Percentiles rank a stretch among this genome's conserved stretches.
These are phyloP conservation scores for Cordyceps javanica DNA, from an alignment of 2,329 filamentous ascomycete species.

Conservation along the genomic window DNA sequence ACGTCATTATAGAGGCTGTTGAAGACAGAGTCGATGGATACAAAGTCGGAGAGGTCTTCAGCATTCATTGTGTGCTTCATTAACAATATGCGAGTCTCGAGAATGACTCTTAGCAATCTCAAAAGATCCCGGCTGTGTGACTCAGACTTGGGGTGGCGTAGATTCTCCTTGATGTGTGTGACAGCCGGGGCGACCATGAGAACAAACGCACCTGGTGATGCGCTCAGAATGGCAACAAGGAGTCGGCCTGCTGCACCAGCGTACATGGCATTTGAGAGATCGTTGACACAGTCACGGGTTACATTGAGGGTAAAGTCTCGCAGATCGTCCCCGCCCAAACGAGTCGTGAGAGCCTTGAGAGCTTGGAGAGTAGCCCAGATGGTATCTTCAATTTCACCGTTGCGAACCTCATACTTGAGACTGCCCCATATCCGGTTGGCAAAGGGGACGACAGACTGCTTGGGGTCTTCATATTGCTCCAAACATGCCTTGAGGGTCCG, in stretches of 20 bases:
- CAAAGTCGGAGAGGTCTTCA: conserved; percentile 34
- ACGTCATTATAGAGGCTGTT: conserved; percentile 38
- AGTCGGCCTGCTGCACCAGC: conserved; percentile 46
- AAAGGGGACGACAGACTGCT: conserved; percentile 42
- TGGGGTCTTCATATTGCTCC: conserved; percentile 39
- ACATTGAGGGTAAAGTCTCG: conserved; percentile 41
- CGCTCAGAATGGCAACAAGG: conserved; percentile 44
- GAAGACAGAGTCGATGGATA: conserved; percentile 30
- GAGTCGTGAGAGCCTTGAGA: conserved; percentile 42
- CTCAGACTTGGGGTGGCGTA: conserved; percentile 44
- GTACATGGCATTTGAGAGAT: conserved; percentile 48
- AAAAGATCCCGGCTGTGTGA: conserved; percentile 47
- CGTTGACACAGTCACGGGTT: conserved; percentile 47
- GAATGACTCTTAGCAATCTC: conserved; percentile 43
- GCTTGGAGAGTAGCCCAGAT: conserved; percentile 51
- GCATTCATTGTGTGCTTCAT: conserved; percentile 26
- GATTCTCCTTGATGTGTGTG: conserved; percentile 43
- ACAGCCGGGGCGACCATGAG: conserved; percentile 40
- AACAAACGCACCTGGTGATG: conserved; percentile 42
- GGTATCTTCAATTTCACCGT: conserved; percentile 52
- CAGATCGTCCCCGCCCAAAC: conserved; percentile 38
- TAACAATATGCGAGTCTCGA: conserved; percentile 40
- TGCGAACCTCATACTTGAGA: conserved; percentile 58
- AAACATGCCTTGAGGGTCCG: conserved; percentile 50
- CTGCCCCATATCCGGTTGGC: conserved; percentile 49